These are phyloP conservation scores for Rhizopogon vesiculosus DNA, from an alignment of 768 basidiomycete species.

Conservation along the genomic window DNA sequence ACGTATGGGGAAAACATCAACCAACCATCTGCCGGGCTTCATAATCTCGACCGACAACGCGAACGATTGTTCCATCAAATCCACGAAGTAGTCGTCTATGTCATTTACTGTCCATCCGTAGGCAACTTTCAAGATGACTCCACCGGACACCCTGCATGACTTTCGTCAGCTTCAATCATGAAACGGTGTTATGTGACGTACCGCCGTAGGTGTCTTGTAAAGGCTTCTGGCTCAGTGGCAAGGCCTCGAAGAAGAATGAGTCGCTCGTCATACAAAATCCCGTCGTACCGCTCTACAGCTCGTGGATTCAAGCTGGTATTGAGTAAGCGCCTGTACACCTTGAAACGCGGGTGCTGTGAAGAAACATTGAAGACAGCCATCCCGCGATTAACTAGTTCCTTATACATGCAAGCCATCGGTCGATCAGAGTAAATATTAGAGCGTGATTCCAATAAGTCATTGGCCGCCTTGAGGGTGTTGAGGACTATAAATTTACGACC, in stretches of 20 bases:
- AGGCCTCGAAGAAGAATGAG: constrained; percentile 30
- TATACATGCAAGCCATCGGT: constrained; percentile 39
- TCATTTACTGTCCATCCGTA: constrained; percentile 35
- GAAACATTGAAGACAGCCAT: constrained; percentile 42
- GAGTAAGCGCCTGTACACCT: constrained; percentile 36
- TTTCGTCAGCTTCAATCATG: not conserved
- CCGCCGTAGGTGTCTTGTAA: constrained; percentile 35
- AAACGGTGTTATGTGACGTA: constrained; percentile 3
- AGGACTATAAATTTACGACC: constrained; percentile 39
- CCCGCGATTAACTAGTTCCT: constrained; percentile 36
- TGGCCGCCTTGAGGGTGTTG: constrained; percentile 34
- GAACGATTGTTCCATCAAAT: constrained; percentile 26
- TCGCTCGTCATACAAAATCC: constrained; percentile 32
- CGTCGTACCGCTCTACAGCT: constrained; percentile 30
- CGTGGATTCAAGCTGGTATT: constrained; percentile 30
- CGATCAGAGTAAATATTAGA: constrained; percentile 43
- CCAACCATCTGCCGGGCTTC: not conserved
- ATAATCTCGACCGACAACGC: constrained; percentile 1
- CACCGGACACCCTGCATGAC: constrained; percentile 12
- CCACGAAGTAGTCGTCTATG: constrained; percentile 31
- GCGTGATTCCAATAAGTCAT: constrained; percentile 40
- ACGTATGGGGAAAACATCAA: not conserved
- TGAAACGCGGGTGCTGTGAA: constrained; percentile 32
- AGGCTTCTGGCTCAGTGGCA: constrained; percentile 27
- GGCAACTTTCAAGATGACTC: constrained; percentile 32